Evolutionary conservation across 352 stramenopile genomes (phyloP), one percentile per base, ranked within the genome.

Genomic region (Albugo laibachii): DNA sequence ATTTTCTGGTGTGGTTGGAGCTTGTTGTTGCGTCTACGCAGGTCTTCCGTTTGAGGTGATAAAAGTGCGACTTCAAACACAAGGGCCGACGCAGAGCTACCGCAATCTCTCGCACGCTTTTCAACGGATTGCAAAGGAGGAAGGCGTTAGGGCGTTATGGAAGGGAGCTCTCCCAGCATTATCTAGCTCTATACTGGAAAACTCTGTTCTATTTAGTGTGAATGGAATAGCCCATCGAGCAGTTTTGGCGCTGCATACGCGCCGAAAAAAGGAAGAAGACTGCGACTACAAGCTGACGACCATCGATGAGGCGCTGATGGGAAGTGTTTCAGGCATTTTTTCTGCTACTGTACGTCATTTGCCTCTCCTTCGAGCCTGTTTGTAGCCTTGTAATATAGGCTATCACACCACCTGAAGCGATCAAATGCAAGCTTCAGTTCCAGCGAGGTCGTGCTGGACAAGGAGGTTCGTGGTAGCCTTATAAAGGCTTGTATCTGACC

Each of bases 31-130:
- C 50, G 74, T 87, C 47, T 89, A 89, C 54, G 65, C 71, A 5
- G 76, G 79, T 0, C 72, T 88, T n/a, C 80, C 80, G 14, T 92
- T 93, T 45, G 80, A 93, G 47, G 76, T 87, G 36, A 63, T 91
- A 24, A 93, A 93, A 55, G 72, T 86, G 49, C 69, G 78, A 4
- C 60, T 89, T 46, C 76, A 91, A 65, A 93, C 78, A 11, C 71
- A 89, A 55, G 57, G 59, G 20, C 58, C 62, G 8, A 67, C 60
- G 10, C 66, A 69, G 48, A 61, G 59, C 12, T 89, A 89, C 60
- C 57, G 57, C 36, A 66, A 69, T 39, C 63, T 87, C 27, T 44
- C 64, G 10, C 67, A 89, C 56, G 72, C 66, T 31, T 81, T 85
- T 53, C 61, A 55, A 39, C 67, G 66, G 41, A 86, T 85, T 45